Evolutionary conservation across 1,284 basidiomycete species (phyloP).

Genomic region (Ceratobasidium sp.): DNA sequence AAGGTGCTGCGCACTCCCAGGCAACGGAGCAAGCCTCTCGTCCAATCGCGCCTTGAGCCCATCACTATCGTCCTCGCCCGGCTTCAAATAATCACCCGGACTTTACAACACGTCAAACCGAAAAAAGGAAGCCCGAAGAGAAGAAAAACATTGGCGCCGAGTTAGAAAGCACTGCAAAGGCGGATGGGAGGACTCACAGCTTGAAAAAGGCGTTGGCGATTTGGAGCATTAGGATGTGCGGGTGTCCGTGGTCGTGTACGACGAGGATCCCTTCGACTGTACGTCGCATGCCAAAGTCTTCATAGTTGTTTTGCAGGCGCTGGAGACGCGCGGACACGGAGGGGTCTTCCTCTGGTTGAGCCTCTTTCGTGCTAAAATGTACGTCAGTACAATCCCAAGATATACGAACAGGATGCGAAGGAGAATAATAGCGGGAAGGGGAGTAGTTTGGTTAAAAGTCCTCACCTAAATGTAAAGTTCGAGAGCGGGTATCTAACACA

Average conservation of each 20-base stretch:
- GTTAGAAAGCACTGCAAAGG: slow-evolving; percentile 1
- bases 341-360: slow-evolving; percentile 95
- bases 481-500: slow-evolving; percentile 77
- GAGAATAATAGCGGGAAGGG: slow-evolving; percentile 2
- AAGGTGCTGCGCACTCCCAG: slow-evolving; percentile 65
- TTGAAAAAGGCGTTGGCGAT: slow-evolving; percentile 99
- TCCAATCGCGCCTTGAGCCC: slow-evolving; percentile 90
- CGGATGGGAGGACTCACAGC: slow-evolving; percentile 69
- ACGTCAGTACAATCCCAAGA: neutral
- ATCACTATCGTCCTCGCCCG: slow-evolving; percentile 90
- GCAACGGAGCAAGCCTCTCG: slow-evolving; percentile 85
- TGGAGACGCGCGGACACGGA: slow-evolving; percentile 90
- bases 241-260: slow-evolving; percentile 93
- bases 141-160: neutral
- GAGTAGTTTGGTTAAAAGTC: slow-evolving; percentile 39
- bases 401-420: neutral
- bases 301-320: slow-evolving; percentile 94
- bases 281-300: slow-evolving; percentile 92
- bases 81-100: slow-evolving; percentile 97
- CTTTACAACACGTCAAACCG: slow-evolving; percentile 57
- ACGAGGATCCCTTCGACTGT: slow-evolving; percentile 97
- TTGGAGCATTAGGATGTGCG: slow-evolving; percentile 96
- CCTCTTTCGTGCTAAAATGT: slow-evolving; percentile 81
- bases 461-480: slow-evolving; percentile 86
- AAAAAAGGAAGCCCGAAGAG: slow-evolving; percentile 14